Conservation (phyloP, 257 asterid genomes). For the Thymus quinquecostatus region DNA sequence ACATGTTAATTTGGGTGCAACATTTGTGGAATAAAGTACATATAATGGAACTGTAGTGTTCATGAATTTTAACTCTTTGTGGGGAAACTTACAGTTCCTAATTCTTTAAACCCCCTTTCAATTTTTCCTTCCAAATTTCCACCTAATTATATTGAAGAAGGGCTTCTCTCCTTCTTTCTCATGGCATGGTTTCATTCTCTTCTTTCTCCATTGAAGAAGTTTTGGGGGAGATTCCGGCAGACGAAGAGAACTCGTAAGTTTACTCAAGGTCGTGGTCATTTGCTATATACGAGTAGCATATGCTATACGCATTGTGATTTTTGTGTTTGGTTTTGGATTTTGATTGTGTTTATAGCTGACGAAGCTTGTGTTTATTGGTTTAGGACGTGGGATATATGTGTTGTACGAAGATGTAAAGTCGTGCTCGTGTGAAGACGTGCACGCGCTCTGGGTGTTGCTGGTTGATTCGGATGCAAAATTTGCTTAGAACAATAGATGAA, state of each 20-base stretch:
- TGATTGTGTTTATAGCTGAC: background rate
- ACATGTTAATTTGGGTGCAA: slow-evolving; percentile 24
- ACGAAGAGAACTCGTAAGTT: slow-evolving; percentile 45
- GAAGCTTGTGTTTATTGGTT: slow-evolving; percentile 7
- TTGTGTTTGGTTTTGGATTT: background rate
- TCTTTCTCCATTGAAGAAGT: slow-evolving; percentile 55
- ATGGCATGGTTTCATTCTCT: slow-evolving; percentile 66
- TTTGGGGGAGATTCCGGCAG: slow-evolving; percentile 45
- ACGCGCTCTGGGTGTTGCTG: slow-evolving; percentile 62
- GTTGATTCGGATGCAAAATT: slow-evolving; percentile 50
- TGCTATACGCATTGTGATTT: background rate
- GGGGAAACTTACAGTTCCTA: slow-evolving; percentile 31
- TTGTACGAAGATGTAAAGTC: slow-evolving; percentile 67
- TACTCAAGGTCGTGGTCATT: background rate
- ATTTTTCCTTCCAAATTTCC: slow-evolving; percentile 37
- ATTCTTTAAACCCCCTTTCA: slow-evolving; percentile 9
- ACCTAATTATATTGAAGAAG: slow-evolving; percentile 30
- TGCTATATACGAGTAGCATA: too few species aligned
- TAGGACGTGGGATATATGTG: slow-evolving; percentile 56
- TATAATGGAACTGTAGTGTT: slow-evolving; percentile 31
- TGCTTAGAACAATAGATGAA: background rate
- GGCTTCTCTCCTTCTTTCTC: slow-evolving; percentile 4
- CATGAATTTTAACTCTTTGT: slow-evolving; percentile 19
- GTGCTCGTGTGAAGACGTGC: slow-evolving; percentile 76
- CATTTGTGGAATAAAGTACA: slow-evolving; percentile 34